Evolutionary conservation across 768 basidiomycete genomes (phyloP), one percentile per base, ranked within the genome.

Genomic region (Auricularia auricula-judae): DNA sequence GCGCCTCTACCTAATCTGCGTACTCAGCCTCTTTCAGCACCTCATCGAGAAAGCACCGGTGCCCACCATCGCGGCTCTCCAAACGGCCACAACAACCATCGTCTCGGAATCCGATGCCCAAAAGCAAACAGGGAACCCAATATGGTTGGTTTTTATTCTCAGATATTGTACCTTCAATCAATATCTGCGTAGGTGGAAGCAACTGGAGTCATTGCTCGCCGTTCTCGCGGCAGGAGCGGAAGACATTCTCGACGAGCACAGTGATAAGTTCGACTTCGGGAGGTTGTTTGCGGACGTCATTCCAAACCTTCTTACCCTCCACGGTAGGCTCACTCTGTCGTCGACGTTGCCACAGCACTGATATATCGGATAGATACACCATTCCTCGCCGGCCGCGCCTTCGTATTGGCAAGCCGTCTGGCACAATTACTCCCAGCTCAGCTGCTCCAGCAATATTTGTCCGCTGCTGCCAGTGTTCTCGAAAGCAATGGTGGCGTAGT

Each of bases 391-490:
- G 97, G 96, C 11, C 83, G 97, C 66, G 91, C 86, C 0, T 97
- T 98, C 66, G 91, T 98, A 56, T 95, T 98, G 68, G 93, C 94
- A 2, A 93, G 92, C 71, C 88, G 93, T 70, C 98, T 86, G 71
- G 82, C 90, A 1, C 84, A 85, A 68, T 75, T 88, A 10, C 79
- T 98, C 3, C 88, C 93, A 0, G 69, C 81, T 12, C 79, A 85
- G 64, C 79, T 94, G 60, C 86, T 91, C 1, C 84, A 84, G 0
- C 91, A 94, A 70, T 98, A 98, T 72, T 79, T 98, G 39, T 86
- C 89, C 29, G 92, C 92, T 3, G 89, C 94, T 0, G 79, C 97
- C 36, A 85, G 88, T 62, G 93, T 91, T 8, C 82, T 99, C 8
- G 92, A 95, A 74, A 82, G 86, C 0, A 69, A 72, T 23, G 83